Conservation (phyloP, 805 yeast genomes). For the Candida endomychidarum region DNA sequence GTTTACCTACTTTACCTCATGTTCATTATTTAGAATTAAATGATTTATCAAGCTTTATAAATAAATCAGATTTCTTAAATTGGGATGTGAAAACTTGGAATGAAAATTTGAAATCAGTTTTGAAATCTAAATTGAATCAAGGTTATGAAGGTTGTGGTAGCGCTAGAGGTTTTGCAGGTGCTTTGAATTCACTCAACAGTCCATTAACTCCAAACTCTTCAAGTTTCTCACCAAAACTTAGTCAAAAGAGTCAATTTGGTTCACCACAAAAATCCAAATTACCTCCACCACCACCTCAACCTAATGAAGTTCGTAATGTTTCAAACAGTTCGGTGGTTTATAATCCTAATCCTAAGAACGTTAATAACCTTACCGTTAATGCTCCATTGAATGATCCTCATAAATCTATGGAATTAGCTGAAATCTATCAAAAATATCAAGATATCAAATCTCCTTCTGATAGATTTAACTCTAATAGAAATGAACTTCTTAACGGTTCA, state of each 20-base stretch:
- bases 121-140: conserved; percentile 35
- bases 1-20: conserved; percentile 45
- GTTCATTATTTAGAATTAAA: conserved; percentile 41
- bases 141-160: conserved; percentile 82
- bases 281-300: conserved; percentile 3
- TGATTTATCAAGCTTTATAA: conserved; percentile 27
- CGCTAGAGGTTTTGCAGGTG: conserved; percentile 59
- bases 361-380: conserved; percentile 12
- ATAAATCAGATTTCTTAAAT: conserved; percentile 23
- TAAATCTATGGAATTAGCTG: conserved; percentile 39
- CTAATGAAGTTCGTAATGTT: conserved; percentile 10
- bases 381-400: conserved; percentile 17
- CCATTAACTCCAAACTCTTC: conserved; percentile 21
- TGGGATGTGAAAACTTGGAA: conserved; percentile 43
- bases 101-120: conserved; percentile 26
- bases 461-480: conserved; percentile 35
- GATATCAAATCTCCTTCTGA: conserved; percentile 41
- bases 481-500: conserved; percentile 36
- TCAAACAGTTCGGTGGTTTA: conserved; percentile 16
- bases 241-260: background rate
- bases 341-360: conserved; percentile 13
- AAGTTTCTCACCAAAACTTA: conserved; percentile 4
- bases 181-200: conserved; percentile 51
- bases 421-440: conserved; percentile 44
- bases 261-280: conserved; percentile 8